These are phyloP conservation scores for Rossbeevera mucosa DNA, from an alignment of 768 basidiomycete species.

Conservation along the genomic window DNA sequence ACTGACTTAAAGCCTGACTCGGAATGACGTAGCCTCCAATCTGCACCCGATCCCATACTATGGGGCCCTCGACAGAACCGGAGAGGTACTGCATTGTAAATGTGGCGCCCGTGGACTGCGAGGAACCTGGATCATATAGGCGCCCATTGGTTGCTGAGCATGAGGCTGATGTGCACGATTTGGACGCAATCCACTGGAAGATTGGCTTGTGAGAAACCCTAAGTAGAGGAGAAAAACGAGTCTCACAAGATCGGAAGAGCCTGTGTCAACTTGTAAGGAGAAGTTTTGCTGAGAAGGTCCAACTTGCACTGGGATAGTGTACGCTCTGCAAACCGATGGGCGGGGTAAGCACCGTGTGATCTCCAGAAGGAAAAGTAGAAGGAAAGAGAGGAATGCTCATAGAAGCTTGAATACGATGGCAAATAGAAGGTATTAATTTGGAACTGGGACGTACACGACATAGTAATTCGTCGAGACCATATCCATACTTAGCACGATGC, in stretches of 20 bases:
- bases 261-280: conserved; percentile 73
- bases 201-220: neutral
- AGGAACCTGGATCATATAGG: conserved; percentile 52
- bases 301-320: conserved; percentile 56
- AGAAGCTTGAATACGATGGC: neutral
- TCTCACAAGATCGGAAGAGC: conserved; percentile 75
- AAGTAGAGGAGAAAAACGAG: neutral
- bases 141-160: conserved; percentile 46
- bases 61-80: conserved; percentile 55
- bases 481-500: conserved; percentile 55
- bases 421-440: neutral
- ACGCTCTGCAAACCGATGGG: conserved; percentile 42
- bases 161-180: conserved; percentile 51
- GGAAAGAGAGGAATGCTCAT: neutral
- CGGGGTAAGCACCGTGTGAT: neutral
- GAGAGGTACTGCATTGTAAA: conserved; percentile 58
- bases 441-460: conserved; percentile 44
- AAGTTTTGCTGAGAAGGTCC: conserved; percentile 48
- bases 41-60: conserved; percentile 64
- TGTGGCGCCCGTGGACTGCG: conserved; percentile 37
- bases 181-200: conserved; percentile 69
- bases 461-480: conserved; percentile 50
- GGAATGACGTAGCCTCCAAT: conserved; percentile 61
- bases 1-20: conserved; percentile 66
- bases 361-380: neutral